Percentiles rank a stretch among this genome's conserved stretches.
Conservation (phyloP, 352 stramenopile genomes). For the Halophytophthora batemanensis region DNA sequence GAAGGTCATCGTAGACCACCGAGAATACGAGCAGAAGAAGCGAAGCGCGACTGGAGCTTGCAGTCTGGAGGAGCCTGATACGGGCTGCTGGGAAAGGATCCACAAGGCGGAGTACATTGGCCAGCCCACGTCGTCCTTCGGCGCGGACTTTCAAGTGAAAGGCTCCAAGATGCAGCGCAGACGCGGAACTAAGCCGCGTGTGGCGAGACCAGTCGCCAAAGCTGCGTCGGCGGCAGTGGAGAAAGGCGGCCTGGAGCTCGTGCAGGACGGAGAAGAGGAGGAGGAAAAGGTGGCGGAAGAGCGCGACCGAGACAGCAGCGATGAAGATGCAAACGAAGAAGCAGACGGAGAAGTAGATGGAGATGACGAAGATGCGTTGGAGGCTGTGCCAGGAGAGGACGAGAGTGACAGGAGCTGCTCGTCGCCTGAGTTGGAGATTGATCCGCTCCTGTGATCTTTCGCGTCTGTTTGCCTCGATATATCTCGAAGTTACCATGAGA, state of each 20-base stretch:
- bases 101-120: slow-evolving; percentile 61
- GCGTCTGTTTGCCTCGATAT: too few relatives aligned
- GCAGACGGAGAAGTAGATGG: background rate
- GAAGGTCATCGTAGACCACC: slow-evolving; percentile 88
- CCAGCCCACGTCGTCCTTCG: slow-evolving; percentile 62
- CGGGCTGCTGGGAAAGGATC: slow-evolving; percentile 61
- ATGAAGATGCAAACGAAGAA: slow-evolving; percentile 4
- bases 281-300: slow-evolving; percentile 1
- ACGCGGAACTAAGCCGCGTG: slow-evolving; percentile 6
- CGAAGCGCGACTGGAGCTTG: slow-evolving; percentile 15
- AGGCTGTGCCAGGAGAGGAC: slow-evolving; percentile 4
- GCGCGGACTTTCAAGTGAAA: slow-evolving; percentile 68
- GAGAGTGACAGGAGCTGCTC: background rate
- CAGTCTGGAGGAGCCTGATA: slow-evolving; percentile 41
- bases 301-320: background rate
- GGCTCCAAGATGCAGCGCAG: slow-evolving; percentile 43
- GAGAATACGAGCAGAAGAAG: slow-evolving; percentile 58
- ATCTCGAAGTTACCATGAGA: too few relatives aligned
- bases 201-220: slow-evolving; percentile 2
- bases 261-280: background rate
- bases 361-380: background rate
- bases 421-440: too few relatives aligned
- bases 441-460: too few relatives aligned
- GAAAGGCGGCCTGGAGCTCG: background rate
- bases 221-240: slow-evolving; percentile 3